Evolutionary conservation across 192 early-diverging fungal genomes (phyloP).

Genomic region (Umbelopsis vinacea): DNA sequence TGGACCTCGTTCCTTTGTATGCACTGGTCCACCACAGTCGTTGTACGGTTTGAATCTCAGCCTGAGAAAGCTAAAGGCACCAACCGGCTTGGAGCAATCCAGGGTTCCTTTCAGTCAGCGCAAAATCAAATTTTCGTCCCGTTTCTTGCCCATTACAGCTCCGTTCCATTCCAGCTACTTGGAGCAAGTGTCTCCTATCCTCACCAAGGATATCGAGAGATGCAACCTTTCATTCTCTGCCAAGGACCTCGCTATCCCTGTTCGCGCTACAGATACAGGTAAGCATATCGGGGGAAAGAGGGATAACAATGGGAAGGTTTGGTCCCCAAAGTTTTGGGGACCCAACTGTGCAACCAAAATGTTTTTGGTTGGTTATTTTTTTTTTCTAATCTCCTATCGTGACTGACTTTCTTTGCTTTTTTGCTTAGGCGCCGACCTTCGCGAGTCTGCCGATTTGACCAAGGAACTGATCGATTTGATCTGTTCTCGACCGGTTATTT

Average conservation of each 20-base stretch:
- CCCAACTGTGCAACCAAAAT: background rate
- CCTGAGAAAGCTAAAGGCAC: slow-evolving; percentile 91
- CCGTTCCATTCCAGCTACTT: slow-evolving; percentile 92
- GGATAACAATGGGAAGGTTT: background rate
- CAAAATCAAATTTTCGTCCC: slow-evolving; percentile 87
- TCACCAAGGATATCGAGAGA: slow-evolving; percentile 71
- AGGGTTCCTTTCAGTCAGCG: slow-evolving; percentile 88
- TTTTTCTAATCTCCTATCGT: slow-evolving; percentile 13
- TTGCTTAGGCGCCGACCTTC: slow-evolving; percentile 66
- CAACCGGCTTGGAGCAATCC: slow-evolving; percentile 82
- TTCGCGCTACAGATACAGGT: slow-evolving; percentile 82
- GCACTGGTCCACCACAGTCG: slow-evolving; percentile 88
- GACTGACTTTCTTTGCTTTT: slow-evolving; percentile 4
- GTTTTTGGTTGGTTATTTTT: background rate
- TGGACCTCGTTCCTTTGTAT: slow-evolving; percentile 87
- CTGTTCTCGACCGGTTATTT: slow-evolving; percentile 71
- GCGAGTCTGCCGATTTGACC: slow-evolving; percentile 60
- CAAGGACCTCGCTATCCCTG: slow-evolving; percentile 70
- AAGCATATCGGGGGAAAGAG: slow-evolving; percentile 8
- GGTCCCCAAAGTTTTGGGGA: slow-evolving; percentile 3
- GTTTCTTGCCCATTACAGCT: slow-evolving; percentile 91
- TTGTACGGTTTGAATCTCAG: slow-evolving; percentile 91
- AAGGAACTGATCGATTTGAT: slow-evolving; percentile 72
- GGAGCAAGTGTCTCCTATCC: slow-evolving; percentile 59
- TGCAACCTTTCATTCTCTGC: slow-evolving; percentile 68